phyloP scores from a whole-genome alignment of 2,329 filamentous ascomycete genomes.

The Colletotrichum destructivum region DNA sequence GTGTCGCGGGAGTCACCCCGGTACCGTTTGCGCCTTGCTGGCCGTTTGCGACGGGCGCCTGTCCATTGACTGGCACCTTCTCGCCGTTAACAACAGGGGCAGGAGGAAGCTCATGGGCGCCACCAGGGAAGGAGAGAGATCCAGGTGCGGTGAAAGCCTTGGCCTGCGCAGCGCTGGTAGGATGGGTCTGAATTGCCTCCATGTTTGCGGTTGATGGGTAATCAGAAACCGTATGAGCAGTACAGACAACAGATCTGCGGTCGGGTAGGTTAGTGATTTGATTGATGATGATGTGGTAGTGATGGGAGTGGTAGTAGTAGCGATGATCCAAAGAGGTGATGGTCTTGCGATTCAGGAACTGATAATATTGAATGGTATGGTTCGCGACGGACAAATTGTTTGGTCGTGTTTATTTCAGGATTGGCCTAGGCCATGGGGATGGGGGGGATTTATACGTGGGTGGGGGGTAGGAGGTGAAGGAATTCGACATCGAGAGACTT shows the following conservation, averaged over 20 bases:
- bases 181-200: slow-evolving; percentile 93
- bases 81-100: slow-evolving; percentile 75
- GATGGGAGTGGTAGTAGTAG: neutral
- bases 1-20: slow-evolving; percentile 90
- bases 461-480: neutral
- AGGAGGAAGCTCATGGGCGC: slow-evolving; percentile 85
- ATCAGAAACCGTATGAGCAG: neutral
- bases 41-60: slow-evolving; percentile 62
- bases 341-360: neutral
- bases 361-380: neutral
- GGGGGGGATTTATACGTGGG: neutral
- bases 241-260: slow-evolving; percentile 48
- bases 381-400: neutral
- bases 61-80: slow-evolving; percentile 59
- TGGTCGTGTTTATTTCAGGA: neutral
- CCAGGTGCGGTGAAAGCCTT: slow-evolving; percentile 95
- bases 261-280: neutral
- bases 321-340: neutral
- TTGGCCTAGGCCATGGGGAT: neutral
- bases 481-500: too few relatives aligned
- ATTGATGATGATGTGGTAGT: neutral
- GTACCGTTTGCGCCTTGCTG: slow-evolving; percentile 76
- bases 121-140: slow-evolving; percentile 92
- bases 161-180: slow-evolving; percentile 90
- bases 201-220: slow-evolving; percentile 66